Evolutionary conservation across 495 filamentous ascomycete species (phyloP).

Genomic region (Trichoderma reesei): DNA sequence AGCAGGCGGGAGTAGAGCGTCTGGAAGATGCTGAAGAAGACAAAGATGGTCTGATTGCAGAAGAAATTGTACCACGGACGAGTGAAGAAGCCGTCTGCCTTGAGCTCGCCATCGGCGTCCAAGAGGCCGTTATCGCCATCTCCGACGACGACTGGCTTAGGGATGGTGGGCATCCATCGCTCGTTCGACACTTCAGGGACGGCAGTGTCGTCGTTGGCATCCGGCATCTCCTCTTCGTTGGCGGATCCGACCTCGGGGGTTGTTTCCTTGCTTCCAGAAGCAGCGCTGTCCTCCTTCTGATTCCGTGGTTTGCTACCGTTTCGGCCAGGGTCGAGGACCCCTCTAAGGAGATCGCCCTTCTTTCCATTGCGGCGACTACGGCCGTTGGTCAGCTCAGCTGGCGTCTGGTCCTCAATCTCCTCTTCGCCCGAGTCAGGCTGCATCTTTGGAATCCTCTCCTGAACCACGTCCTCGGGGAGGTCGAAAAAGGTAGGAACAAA

Average conservation of each 20-base stretch:
- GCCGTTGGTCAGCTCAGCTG: conserved; percentile 44
- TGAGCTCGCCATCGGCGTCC: conserved; percentile 51
- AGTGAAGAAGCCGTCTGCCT: conserved; percentile 69
- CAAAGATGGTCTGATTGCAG: conserved; percentile 78
- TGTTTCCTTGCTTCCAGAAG: conserved; percentile 68
- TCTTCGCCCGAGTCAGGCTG: conserved; percentile 53
- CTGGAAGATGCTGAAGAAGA: conserved; percentile 88
- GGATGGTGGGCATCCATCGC: conserved; percentile 41
- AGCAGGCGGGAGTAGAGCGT: conserved; percentile 74
- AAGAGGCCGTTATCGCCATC: conserved; percentile 22
- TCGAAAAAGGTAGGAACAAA: conserved; percentile 88
- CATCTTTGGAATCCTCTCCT: conserved; percentile 64
- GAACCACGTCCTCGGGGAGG: conserved; percentile 63
- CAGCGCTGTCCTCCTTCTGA: conserved; percentile 64
- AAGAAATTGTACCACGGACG: conserved; percentile 78
- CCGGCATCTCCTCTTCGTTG: conserved; percentile 54
- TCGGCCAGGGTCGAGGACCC: conserved; percentile 69
- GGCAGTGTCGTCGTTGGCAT: conserved; percentile 36
- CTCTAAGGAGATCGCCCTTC: conserved; percentile 73
- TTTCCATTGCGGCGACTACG: conserved; percentile 61
- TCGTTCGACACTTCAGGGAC: conserved; percentile 45
- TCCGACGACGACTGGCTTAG: conserved; percentile 37
- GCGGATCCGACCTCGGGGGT: conserved; percentile 72
- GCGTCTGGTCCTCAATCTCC: conserved; percentile 56
- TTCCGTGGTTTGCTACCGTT: conserved; percentile 48